These are phyloP conservation scores for Lipomyces anomalus DNA, from an alignment of 805 yeast species.

Conservation along the genomic window DNA sequence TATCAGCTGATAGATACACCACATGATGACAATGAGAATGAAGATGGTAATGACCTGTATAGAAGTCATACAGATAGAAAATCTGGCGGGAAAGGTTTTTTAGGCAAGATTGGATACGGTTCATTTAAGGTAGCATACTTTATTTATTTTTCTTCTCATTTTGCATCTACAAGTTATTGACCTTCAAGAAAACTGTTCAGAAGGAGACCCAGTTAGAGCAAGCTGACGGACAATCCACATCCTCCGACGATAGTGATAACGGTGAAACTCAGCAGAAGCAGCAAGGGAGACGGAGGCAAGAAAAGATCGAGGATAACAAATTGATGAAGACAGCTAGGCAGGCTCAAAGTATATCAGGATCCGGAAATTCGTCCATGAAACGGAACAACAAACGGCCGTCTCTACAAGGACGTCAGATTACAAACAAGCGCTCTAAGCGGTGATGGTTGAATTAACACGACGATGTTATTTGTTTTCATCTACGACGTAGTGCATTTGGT, in stretches of 20 bases:
- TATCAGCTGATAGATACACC: constrained; percentile 16
- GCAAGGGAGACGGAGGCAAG: constrained; percentile 2
- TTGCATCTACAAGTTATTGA: too few species aligned
- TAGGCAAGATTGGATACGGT: too few species aligned
- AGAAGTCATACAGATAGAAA: neutral
- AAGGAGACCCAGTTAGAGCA: neutral
- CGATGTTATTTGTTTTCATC: too few species aligned
- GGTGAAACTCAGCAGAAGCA: neutral
- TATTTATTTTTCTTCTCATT: too few species aligned
- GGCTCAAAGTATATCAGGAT: constrained; percentile 11
- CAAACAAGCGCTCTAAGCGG: too few species aligned
- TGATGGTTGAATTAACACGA: too few species aligned
- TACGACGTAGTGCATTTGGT: too few species aligned
- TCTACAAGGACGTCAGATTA: neutral
- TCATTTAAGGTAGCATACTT: neutral
- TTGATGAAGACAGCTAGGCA: constrained; percentile 6
- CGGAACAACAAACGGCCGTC: neutral
- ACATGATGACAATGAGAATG: constrained; percentile 4
- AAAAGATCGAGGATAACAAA: constrained; percentile 8
- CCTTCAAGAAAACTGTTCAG: too few species aligned
- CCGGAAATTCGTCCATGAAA: constrained; percentile 2
- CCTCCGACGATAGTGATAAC: neutral
- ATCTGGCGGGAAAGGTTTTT: too few species aligned
- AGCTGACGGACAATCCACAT: neutral
- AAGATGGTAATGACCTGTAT: constrained; percentile 4